A percentile compares a stretch with the other conserved stretches of the same genome.
phyloP scores from a whole-genome alignment of 2,329 filamentous ascomycete genomes.

The Colletotrichum sojae region DNA sequence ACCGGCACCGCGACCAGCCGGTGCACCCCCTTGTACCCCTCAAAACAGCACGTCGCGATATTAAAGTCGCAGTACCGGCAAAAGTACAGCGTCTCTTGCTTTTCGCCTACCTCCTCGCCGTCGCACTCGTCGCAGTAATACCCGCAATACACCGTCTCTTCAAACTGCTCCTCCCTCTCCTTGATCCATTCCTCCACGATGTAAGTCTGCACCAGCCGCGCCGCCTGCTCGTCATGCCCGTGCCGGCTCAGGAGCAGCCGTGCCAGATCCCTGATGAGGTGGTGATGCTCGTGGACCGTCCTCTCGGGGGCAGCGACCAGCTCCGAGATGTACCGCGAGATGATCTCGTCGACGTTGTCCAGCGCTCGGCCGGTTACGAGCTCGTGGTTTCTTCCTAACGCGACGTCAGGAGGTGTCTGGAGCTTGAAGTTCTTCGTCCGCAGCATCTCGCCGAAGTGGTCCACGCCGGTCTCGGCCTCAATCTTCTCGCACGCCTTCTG shows the following conservation, averaged over 20 bases:
- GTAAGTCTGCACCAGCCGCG: slow-evolving; percentile 13
- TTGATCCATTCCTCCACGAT: slow-evolving; percentile 6
- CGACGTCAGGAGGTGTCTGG: slow-evolving; percentile 37
- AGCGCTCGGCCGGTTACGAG: slow-evolving; percentile 15
- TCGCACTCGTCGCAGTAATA: slow-evolving; percentile 25
- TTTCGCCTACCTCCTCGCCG: slow-evolving; percentile 1
- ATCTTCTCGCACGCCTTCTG: slow-evolving; percentile 38
- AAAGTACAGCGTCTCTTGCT: slow-evolving; percentile 20
- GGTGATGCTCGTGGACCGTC: slow-evolving; percentile 15
- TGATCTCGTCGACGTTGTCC: neutral
- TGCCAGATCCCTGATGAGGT: slow-evolving; percentile 13
- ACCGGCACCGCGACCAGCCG: slow-evolving; percentile 18
- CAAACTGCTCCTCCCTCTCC: neutral
- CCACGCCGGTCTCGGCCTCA: slow-evolving; percentile 36
- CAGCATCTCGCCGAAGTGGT: slow-evolving; percentile 42
- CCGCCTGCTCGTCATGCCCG: slow-evolving; percentile 27
- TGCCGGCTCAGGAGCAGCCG: slow-evolving; percentile 8
- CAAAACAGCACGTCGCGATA: slow-evolving; percentile 14
- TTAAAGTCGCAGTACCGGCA: slow-evolving; percentile 27
- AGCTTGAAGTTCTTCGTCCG: slow-evolving; percentile 8
- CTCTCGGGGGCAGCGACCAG: neutral
- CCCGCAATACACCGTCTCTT: slow-evolving; percentile 1
- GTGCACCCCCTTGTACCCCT: slow-evolving; percentile 9
- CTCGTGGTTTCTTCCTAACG: slow-evolving; percentile 3
- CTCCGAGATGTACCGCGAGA: slow-evolving; percentile 3